Conservation (phyloP, 2,329 filamentous ascomycete species). For the Fusarium metavorans region DNA sequence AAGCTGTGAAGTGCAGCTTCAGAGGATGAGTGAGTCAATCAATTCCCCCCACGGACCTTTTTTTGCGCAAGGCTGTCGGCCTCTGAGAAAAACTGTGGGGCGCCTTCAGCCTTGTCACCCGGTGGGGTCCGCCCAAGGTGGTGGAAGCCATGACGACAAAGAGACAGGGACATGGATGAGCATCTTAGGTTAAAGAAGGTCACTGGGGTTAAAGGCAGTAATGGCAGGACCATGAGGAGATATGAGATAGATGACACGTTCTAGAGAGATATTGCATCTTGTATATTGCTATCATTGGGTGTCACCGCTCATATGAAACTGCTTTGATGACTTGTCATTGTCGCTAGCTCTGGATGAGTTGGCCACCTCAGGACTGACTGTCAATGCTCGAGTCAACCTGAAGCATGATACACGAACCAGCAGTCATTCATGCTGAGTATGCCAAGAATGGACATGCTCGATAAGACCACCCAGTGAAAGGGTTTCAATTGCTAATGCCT, state of each 20-base stretch:
- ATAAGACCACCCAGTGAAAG: not conserved
- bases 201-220: not conserved
- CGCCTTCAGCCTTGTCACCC: constrained; percentile 35
- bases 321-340: constrained; percentile 28
- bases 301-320: constrained; percentile 23
- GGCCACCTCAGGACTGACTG: not conserved
- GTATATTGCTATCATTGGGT: not conserved
- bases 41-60: constrained; percentile 37
- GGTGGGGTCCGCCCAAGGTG: constrained; percentile 16
- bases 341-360: constrained; percentile 26
- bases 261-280: not conserved
- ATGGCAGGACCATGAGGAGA: not conserved
- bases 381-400: not conserved
- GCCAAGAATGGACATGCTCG: not conserved
- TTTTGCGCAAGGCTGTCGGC: constrained; percentile 45
- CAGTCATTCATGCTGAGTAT: not conserved
- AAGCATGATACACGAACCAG: not conserved
- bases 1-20: constrained; percentile 17
- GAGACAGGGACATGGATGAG: constrained; percentile 12
- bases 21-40: constrained; percentile 42
- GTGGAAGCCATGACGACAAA: constrained; percentile 31
- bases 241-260: not conserved
- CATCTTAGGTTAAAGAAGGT: not conserved
- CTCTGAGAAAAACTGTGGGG: constrained; percentile 30
- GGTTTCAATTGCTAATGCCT: not conserved